phyloP scores from a whole-genome alignment of 495 filamentous ascomycete genomes.

The Penicillium fimorum region DNA sequence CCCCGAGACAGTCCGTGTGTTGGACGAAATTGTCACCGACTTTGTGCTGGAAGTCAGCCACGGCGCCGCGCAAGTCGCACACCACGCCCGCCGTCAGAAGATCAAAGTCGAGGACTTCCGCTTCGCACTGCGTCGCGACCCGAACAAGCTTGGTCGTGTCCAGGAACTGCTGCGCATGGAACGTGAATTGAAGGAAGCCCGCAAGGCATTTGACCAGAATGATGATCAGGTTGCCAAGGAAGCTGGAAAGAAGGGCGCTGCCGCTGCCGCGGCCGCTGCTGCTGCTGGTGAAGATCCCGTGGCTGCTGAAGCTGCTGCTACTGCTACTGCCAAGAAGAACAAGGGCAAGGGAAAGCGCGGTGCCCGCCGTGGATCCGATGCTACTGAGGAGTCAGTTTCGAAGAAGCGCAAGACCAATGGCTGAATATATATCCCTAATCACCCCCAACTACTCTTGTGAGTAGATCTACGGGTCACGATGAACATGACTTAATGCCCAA shows the following conservation, averaged over 20 bases:
- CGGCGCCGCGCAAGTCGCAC: conserved; percentile 76
- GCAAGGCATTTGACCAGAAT: conserved; percentile 63
- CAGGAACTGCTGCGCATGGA: conserved; percentile 82
- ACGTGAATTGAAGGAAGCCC: conserved; percentile 71
- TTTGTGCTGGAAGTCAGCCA: conserved; percentile 87
- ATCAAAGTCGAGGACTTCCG: conserved; percentile 98
- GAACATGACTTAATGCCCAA: background rate
- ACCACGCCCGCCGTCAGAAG: conserved; percentile 82
- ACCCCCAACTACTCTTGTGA: background rate
- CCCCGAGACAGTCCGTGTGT: conserved; percentile 75
- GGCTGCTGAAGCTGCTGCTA: conserved; percentile 23
- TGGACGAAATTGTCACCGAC: conserved; percentile 94
- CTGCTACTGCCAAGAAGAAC: conserved; percentile 31
- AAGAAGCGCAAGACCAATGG: conserved; percentile 45
- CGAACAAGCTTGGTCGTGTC: conserved; percentile 82
- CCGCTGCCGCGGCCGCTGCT: conserved; percentile 4
- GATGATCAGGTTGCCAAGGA: conserved; percentile 50
- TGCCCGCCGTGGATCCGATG: conserved; percentile 42
- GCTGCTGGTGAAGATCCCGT: conserved; percentile 20
- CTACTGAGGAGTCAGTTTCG: conserved; percentile 40
- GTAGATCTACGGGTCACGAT: background rate
- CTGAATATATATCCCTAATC: conserved; percentile 8
- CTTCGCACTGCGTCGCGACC: conserved; percentile 82
- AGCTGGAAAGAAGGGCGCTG: conserved; percentile 38
- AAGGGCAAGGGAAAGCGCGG: conserved; percentile 46